A percentile compares a stretch with the other conserved stretches of the same genome.
Evolutionary conservation across 257 asterid species (phyloP).

Genomic region (Ilex aquifolium): DNA sequence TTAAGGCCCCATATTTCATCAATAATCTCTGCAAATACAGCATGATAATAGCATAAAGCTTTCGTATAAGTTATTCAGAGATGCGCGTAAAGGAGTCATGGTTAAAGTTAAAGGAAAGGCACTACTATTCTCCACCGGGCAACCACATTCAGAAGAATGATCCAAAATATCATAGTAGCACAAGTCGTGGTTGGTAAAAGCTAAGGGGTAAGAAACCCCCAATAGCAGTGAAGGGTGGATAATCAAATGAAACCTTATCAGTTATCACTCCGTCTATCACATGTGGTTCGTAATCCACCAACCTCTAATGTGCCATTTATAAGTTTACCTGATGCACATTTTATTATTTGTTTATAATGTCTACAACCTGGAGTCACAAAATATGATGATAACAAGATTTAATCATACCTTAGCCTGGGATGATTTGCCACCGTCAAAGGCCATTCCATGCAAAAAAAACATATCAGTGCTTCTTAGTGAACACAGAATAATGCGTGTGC

Average conservation of each 20-base stretch:
- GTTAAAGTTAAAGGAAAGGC: neutral
- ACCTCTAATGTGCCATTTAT: no score
- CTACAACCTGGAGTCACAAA: no score
- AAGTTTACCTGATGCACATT: no score
- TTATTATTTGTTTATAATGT: no score
- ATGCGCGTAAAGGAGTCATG: neutral
- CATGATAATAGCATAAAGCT: neutral
- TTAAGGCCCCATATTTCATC: conserved; percentile 83
- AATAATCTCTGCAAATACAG: conserved; percentile 53
- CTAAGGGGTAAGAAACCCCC: no score
- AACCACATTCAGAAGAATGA: no score
- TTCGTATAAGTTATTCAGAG: neutral
- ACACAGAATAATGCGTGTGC: conserved; percentile 2
- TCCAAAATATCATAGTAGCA: no score
- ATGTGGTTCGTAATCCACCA: no score
- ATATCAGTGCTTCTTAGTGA: conserved; percentile 13
- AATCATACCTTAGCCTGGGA: conserved; percentile 82
- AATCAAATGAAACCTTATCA: no score
- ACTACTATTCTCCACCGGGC: neutral
- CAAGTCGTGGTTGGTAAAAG: no score
- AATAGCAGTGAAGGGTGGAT: no score
- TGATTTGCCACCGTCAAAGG: conserved; percentile 28
- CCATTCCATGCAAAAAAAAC: conserved; percentile 30
- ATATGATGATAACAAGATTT: neutral
- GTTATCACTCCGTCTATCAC: no score